These are phyloP conservation scores for Sordariomycetes sp. DNA, from an alignment of 2,329 filamentous ascomycete genomes.

Conservation along the genomic window DNA sequence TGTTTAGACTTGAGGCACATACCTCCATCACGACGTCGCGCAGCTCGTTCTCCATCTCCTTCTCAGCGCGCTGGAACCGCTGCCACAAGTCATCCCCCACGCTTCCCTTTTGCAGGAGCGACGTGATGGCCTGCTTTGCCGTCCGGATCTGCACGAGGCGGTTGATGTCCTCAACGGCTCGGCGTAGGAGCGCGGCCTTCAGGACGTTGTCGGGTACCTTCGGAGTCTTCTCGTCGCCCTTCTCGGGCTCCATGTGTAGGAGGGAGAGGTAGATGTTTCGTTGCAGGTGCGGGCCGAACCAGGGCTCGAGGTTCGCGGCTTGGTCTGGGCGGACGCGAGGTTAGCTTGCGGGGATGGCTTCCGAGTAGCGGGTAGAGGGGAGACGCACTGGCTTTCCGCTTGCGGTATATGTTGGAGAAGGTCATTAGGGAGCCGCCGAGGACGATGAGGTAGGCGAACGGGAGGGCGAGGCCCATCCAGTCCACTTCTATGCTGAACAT, in stretches of 20 bases:
- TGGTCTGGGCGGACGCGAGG: constrained; percentile 38
- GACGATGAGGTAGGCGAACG: constrained; percentile 80
- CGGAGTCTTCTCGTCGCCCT: constrained; percentile 54
- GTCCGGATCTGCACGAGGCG: constrained; percentile 81
- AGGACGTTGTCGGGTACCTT: constrained; percentile 74
- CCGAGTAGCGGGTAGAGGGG: constrained; percentile 1
- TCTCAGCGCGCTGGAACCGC: constrained; percentile 81
- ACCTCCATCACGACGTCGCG: constrained; percentile 91
- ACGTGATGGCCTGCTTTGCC: constrained; percentile 78
- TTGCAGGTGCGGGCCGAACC: constrained; percentile 85
- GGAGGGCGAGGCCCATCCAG: constrained; percentile 78
- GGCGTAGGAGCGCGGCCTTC: constrained; percentile 76
- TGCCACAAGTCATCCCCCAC: constrained; percentile 96
- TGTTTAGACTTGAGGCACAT: background rate
- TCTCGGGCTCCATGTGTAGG: constrained; percentile 61
- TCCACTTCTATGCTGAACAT: constrained; percentile 48
- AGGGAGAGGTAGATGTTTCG: constrained; percentile 93
- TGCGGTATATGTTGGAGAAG: constrained; percentile 87
- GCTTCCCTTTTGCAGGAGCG: constrained; percentile 77
- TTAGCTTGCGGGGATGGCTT: constrained; percentile 7
- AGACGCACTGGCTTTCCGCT: constrained; percentile 70
- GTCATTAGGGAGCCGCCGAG: constrained; percentile 81
- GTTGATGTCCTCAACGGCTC: constrained; percentile 87
- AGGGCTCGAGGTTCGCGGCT: constrained; percentile 78
- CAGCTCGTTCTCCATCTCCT: constrained; percentile 94